phyloP scores from a whole-genome alignment of 495 filamentous ascomycete genomes.

The Jackrogersella multiformis region DNA sequence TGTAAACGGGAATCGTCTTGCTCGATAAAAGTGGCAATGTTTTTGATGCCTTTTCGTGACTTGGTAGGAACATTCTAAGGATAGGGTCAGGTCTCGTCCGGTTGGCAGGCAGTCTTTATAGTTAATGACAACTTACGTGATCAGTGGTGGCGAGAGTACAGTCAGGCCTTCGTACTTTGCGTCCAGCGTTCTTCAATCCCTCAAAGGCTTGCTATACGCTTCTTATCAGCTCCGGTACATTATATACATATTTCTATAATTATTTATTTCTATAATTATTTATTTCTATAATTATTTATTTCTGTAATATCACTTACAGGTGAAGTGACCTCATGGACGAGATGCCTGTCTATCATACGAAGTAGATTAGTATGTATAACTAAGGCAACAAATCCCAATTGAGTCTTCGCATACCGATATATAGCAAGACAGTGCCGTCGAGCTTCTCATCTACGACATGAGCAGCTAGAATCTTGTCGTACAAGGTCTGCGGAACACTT shows the following conservation, averaged over 20 bases:
- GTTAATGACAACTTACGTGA: constrained; percentile 74
- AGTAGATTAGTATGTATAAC: constrained; percentile 24
- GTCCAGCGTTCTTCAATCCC: constrained; percentile 84
- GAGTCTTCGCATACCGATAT: constrained; percentile 72
- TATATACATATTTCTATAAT: not conserved
- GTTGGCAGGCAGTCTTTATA: not conserved
- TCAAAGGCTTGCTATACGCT: constrained; percentile 88
- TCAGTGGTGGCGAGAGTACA: constrained; percentile 97
- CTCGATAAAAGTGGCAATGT: constrained; percentile 86
- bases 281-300: too few relatives aligned
- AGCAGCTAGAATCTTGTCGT: constrained; percentile 95
- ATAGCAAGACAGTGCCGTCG: constrained; percentile 90
- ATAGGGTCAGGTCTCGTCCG: constrained; percentile 2
- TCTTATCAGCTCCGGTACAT: constrained; percentile 4
- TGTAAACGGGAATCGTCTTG: constrained; percentile 93
- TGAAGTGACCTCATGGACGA: constrained; percentile 98
- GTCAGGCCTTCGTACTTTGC: constrained; percentile 90
- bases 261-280: too few relatives aligned
- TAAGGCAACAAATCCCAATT: constrained; percentile 8
- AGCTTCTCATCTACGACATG: constrained; percentile 95
- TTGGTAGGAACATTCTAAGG: constrained; percentile 86
- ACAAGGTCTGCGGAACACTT: constrained; percentile 83
- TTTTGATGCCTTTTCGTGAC: constrained; percentile 89
- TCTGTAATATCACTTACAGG: constrained; percentile 64
- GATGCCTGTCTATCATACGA: constrained; percentile 75